A percentile compares a stretch with the other conserved stretches of the same genome.
phyloP scores from a whole-genome alignment of 352 stramenopile genomes.

The Globisporangium alternatum region DNA sequence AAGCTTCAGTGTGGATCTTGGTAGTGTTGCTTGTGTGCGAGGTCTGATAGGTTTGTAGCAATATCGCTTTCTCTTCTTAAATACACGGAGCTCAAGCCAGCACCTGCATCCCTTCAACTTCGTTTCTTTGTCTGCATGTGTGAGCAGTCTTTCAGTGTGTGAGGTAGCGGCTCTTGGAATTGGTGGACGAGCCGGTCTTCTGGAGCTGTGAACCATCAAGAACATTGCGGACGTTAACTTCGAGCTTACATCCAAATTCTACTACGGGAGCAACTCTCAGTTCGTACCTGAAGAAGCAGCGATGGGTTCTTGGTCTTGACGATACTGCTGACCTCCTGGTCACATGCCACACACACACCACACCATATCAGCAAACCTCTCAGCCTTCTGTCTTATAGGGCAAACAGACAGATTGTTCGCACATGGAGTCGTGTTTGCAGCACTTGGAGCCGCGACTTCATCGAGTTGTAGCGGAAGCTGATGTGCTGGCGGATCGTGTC shows the following conservation, averaged over 20 bases:
- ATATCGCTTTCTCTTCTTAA: constrained; percentile 2
- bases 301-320: constrained; percentile 95
- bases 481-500: constrained; percentile 92
- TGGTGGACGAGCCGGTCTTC: constrained; percentile 43
- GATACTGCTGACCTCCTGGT: constrained; percentile 91
- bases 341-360: not conserved
- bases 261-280: not conserved
- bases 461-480: constrained; percentile 92
- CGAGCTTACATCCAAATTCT: not conserved
- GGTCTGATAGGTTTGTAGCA: not conserved
- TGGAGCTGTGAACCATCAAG: constrained; percentile 39
- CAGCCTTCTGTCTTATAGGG: not conserved
- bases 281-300: constrained; percentile 85
- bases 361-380: not conserved
- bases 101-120: not conserved
- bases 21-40: not conserved
- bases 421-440: constrained; percentile 90
- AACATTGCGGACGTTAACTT: not conserved
- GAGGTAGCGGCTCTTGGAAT: constrained; percentile 59
- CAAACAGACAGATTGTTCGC: constrained; percentile 9
- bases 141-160: constrained; percentile 38
- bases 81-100: constrained; percentile 6
- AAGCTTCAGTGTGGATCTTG: too few species aligned
- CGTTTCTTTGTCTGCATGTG: not conserved
- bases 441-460: constrained; percentile 90